Base-by-base conservation (phyloP, 2,329 filamentous ascomycete species). In the Fusarium sulawesiense region DNA sequence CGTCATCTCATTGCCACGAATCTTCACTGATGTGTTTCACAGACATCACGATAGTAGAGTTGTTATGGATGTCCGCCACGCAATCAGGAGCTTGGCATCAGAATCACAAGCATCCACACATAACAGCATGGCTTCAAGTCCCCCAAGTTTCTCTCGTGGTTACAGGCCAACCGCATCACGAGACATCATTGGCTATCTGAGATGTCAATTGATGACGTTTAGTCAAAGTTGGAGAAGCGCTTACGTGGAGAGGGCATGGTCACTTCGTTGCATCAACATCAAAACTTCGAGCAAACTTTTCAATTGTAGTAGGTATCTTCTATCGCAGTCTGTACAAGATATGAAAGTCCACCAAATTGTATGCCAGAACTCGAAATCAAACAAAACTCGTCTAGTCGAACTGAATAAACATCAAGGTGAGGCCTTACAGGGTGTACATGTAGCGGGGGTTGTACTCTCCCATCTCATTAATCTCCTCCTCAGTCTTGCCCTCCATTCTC, bases 381-480 rank as follows among this genome's bases (percentile, higher is more conserved):
- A 23, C 21, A 2, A 13, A 41, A 27, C 51, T 46, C 21, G 11
- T 44, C 21, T 29, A 25, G 7, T 30, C 9, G 2, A 13, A 7
- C 6, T 11, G 13, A 29, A n/a, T 12, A 20, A 9, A 2, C 3
- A 11, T 2, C 1, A 34, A 18, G 21, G 16, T 0, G 3, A 23
- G 3, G 6, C 12, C 29, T 21, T 66, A 66, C 21, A 66, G 44
- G 2, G 63, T 66, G 20, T 66, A 66, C 42, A 66, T 0, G n/a
- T 66, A 81, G 18, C 77, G 68, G 0, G 80, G 80, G 61, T 76
- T 80, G 45, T 77, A 71, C 74, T 84, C 83, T 1, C 83, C 83
- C 75, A 83, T 76, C 32, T 80, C 78, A 40, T 76, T 76, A 30
- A 84, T 80, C 69, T 83, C 81, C n/a, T 79, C 73, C 49, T 80